Percentiles rank a stretch among this genome's conserved stretches.
Evolutionary conservation across 2,329 filamentous ascomycete species (phyloP).

Genomic region (Polychaeton citri): DNA sequence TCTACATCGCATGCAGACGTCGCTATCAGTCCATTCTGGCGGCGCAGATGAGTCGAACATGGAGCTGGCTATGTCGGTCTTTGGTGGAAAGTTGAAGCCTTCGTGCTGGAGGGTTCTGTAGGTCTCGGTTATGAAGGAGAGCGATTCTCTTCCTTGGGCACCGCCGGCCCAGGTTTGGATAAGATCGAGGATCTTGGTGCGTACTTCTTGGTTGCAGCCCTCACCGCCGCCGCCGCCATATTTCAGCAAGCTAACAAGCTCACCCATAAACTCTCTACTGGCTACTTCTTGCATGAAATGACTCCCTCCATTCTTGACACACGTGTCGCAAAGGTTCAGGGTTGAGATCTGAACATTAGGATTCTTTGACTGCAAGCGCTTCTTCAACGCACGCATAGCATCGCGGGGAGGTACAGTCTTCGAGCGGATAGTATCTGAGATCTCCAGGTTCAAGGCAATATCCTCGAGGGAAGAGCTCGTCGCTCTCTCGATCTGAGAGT

Average conservation of each 20-base stretch:
- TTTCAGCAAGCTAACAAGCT: conserved; percentile 78
- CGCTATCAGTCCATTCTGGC: conserved; percentile 93
- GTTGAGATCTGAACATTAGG: conserved; percentile 92
- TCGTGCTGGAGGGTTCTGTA: conserved; percentile 73
- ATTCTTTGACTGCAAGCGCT: conserved; percentile 91
- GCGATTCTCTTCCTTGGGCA: conserved; percentile 68
- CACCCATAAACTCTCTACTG: conserved; percentile 97
- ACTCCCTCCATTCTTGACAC: conserved; percentile 92
- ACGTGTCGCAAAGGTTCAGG: conserved; percentile 93
- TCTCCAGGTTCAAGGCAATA: conserved; percentile 93
- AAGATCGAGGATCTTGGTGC: conserved; percentile 78
- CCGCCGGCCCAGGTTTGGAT: conserved; percentile 89
- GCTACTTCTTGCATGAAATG: conserved; percentile 95
- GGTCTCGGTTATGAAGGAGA: conserved; percentile 77
- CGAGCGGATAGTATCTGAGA: conserved; percentile 91
- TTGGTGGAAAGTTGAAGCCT: conserved; percentile 80
- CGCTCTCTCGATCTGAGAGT: conserved; percentile 93
- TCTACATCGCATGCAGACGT: conserved; percentile 96
- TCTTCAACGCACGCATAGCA: conserved; percentile 92
- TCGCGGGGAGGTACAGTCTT: conserved; percentile 97
- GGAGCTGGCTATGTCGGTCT: conserved; percentile 74
- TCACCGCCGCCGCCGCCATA: conserved; percentile 53
- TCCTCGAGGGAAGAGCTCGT: conserved; percentile 96
- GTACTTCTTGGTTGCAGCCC: conserved; percentile 66
- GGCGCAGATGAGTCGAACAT: conserved; percentile 98